Percentiles rank a stretch among this genome's conserved stretches.
These are phyloP conservation scores for Ricinus communis DNA, from an alignment of 345 rosid genomes.

Conservation along the genomic window DNA sequence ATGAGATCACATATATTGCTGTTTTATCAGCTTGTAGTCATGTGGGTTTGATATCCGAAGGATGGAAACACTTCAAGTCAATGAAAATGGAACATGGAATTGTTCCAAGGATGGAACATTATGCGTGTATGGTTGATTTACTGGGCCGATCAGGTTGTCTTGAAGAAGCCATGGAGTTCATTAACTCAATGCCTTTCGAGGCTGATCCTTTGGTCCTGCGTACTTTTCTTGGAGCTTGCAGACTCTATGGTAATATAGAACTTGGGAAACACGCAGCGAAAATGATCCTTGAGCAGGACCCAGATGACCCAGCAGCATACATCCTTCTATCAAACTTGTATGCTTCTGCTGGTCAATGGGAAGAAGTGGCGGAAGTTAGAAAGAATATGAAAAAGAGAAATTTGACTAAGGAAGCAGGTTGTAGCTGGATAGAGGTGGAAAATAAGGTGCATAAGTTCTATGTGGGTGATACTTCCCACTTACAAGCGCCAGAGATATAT, in stretches of 20 bases:
- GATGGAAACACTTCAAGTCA: conserved; percentile 58
- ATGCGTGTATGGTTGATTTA: conserved; percentile 83
- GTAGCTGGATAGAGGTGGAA: conserved; percentile 60
- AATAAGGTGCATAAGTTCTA: conserved; percentile 61
- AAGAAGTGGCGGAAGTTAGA: conserved; percentile 49
- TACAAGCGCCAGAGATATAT: conserved; percentile 43
- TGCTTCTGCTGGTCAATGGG: conserved; percentile 72
- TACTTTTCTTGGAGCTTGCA: conserved; percentile 75
- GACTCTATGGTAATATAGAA: conserved; percentile 51
- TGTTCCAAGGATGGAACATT: conserved; percentile 68
- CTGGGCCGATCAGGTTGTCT: conserved; percentile 59
- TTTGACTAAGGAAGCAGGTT: conserved; percentile 45
- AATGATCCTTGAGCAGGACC: conserved; percentile 63
- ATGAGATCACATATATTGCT: conserved; percentile 61
- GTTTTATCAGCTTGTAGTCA: conserved; percentile 76
- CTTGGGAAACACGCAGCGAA: conserved; percentile 60
- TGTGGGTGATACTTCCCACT: conserved; percentile 70
- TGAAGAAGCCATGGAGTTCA: conserved; percentile 53
- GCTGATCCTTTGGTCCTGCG: conserved; percentile 62
- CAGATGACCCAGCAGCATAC: conserved; percentile 63
- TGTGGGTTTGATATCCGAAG: conserved; percentile 64
- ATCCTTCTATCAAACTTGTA: conserved; percentile 66
- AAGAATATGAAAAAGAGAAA: conserved; percentile 59
- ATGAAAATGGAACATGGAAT: conserved; percentile 59
- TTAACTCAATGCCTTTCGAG: conserved; percentile 53